phyloP scores from a whole-genome alignment of 805 yeast genomes.

The Candida odintsovae region DNA sequence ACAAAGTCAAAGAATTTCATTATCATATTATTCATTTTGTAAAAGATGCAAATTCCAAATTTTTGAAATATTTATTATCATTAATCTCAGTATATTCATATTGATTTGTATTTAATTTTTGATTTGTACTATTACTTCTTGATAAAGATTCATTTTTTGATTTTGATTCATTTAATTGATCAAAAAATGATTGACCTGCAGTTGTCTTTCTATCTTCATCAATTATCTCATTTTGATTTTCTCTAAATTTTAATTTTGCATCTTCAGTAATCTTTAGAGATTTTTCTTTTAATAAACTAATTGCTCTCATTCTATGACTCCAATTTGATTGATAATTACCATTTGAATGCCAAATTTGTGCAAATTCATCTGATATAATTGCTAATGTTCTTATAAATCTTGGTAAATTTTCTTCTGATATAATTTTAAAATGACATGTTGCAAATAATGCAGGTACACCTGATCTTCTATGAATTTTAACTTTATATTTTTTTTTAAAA shows the following conservation, averaged over 20 bases:
- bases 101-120: constrained; percentile 13
- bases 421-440: constrained; percentile 67
- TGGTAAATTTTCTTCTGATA: constrained; percentile 55
- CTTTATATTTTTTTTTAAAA: constrained; percentile 43
- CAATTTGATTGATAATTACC: constrained; percentile 57
- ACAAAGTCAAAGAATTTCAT: too few species aligned
- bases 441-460: constrained; percentile 78
- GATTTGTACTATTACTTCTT: constrained; percentile 11
- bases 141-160: not conserved
- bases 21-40: constrained; percentile 14
- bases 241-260: constrained; percentile 7
- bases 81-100: constrained; percentile 19
- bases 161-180: constrained; percentile 10
- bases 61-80: constrained; percentile 21
- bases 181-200: constrained; percentile 21
- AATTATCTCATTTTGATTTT: constrained; percentile 3
- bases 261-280: constrained; percentile 13
- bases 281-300: constrained; percentile 32
- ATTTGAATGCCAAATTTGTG: constrained; percentile 65
- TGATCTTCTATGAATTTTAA: constrained; percentile 54
- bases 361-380: constrained; percentile 62
- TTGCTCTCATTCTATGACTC: constrained; percentile 60
- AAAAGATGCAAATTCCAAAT: constrained; percentile 23
- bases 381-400: constrained; percentile 62
- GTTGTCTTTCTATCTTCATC: constrained; percentile 11